phyloP scores from a whole-genome alignment of 2,329 filamentous ascomycete species.

The Chaetomium globosum region DNA sequence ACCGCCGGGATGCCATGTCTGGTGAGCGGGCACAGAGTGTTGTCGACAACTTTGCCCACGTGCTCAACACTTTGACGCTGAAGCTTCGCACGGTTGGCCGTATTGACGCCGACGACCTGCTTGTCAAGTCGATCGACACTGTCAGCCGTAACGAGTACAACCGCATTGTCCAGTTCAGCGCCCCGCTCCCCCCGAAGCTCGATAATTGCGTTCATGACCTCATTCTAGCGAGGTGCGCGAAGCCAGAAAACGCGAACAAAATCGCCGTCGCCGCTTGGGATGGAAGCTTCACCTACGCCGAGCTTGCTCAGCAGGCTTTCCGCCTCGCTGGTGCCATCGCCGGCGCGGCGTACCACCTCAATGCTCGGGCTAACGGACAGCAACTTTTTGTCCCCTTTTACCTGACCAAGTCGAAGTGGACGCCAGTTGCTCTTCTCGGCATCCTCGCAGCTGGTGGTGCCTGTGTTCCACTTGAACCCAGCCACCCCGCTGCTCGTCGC shows the following conservation, averaged over 20 bases:
- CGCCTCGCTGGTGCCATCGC: conserved; percentile 42
- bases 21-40: conserved; percentile 15
- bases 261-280: conserved; percentile 54
- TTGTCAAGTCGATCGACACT: conserved; percentile 24
- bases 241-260: conserved; percentile 41
- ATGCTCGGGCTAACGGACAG: conserved; percentile 24
- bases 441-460: conserved; percentile 30
- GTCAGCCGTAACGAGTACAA: conserved; percentile 25
- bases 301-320: conserved; percentile 49
- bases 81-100: conserved; percentile 16
- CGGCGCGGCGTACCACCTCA: conserved; percentile 26
- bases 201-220: conserved; percentile 51
- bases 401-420: conserved; percentile 33
- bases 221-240: conserved; percentile 44
- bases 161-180: conserved; percentile 28
- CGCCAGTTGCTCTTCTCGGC: conserved; percentile 28
- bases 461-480: conserved; percentile 29
- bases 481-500: conserved; percentile 28
- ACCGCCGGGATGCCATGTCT: conserved; percentile 19
- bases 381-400: conserved; percentile 42
- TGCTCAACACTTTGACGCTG: conserved; percentile 16
- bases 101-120: conserved; percentile 19
- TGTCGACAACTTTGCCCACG: conserved; percentile 21
- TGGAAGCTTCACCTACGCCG: conserved; percentile 50
- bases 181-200: conserved; percentile 43